Evolutionary conservation across 495 filamentous ascomycete genomes (phyloP).

Genomic region (Cercophora scortea): DNA sequence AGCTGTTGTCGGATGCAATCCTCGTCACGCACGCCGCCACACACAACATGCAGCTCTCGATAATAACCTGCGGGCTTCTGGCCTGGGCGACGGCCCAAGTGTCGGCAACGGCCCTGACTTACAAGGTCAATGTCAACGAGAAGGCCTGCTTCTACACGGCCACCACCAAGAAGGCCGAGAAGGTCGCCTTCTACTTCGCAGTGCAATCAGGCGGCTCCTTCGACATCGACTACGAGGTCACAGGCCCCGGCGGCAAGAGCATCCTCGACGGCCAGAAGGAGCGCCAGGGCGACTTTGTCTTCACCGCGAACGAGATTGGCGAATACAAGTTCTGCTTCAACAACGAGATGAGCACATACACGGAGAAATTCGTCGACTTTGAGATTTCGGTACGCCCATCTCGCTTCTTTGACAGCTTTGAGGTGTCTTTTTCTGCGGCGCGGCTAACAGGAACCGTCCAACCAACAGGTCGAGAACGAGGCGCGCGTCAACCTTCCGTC

Average conservation of each 20-base stretch:
- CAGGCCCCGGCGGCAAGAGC: constrained; percentile 71
- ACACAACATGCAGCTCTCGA: constrained; percentile 41
- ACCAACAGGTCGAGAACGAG: constrained; percentile 83
- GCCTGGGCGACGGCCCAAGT: constrained; percentile 51
- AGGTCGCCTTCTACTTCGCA: constrained; percentile 98
- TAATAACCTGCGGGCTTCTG: constrained; percentile 49
- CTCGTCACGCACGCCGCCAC: constrained; percentile 3
- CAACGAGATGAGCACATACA: constrained; percentile 96
- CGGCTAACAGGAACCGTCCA: constrained; percentile 4
- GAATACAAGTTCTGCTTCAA: constrained; percentile 98
- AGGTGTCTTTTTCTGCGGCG: constrained; percentile 1
- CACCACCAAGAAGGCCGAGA: constrained; percentile 66
- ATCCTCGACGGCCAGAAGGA: constrained; percentile 88
- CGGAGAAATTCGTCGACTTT: constrained; percentile 98
- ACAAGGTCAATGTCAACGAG: constrained; percentile 85
- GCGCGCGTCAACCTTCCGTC: constrained; percentile 73
- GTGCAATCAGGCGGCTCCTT: constrained; percentile 96
- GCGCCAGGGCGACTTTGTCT: constrained; percentile 95
- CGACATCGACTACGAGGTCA: constrained; percentile 88
- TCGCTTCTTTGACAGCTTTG: background rate
- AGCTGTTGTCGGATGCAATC: background rate
- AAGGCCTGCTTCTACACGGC: constrained; percentile 88
- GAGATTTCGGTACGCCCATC: constrained; percentile 84
- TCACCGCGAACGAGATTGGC: constrained; percentile 86
- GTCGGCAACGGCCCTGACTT: constrained; percentile 86